These are phyloP conservation scores for Komagataella mondaviorum DNA, from an alignment of 805 yeast genomes.

Conservation along the genomic window DNA sequence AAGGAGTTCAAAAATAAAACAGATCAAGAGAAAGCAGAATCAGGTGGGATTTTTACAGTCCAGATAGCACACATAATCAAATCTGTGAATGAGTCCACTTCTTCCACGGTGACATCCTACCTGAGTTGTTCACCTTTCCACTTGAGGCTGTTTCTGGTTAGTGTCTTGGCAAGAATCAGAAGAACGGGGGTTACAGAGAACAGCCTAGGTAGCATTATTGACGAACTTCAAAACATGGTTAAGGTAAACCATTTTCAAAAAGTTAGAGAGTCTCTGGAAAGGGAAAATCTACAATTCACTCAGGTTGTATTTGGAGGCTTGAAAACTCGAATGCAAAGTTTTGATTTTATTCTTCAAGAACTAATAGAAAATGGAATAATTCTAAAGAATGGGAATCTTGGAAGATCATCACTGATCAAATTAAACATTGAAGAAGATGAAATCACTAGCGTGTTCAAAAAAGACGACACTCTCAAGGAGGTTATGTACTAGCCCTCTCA, in stretches of 20 bases:
- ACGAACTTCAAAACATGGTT: slow-evolving; percentile 44
- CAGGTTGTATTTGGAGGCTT: slow-evolving; percentile 13
- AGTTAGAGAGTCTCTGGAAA: slow-evolving; percentile 10
- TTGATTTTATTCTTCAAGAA: slow-evolving; percentile 49
- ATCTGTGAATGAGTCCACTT: slow-evolving; percentile 70
- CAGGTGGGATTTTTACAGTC: slow-evolving; percentile 35
- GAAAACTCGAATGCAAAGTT: slow-evolving; percentile 38
- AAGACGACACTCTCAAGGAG: slow-evolving; percentile 33
- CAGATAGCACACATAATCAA: slow-evolving; percentile 61
- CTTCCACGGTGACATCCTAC: slow-evolving; percentile 55
- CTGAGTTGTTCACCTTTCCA: slow-evolving; percentile 50
- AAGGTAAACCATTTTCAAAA: slow-evolving; percentile 15
- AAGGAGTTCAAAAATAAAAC: slow-evolving; percentile 29
- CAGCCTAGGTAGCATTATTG: slow-evolving; percentile 62
- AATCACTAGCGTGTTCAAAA: slow-evolving; percentile 41
- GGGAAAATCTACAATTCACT: slow-evolving; percentile 11
- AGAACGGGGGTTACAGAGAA: slow-evolving; percentile 63
- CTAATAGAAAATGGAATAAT: slow-evolving; percentile 71
- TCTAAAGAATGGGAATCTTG: slow-evolving; percentile 48
- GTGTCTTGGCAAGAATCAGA: slow-evolving; percentile 47
- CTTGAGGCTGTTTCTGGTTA: slow-evolving; percentile 60
- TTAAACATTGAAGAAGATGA: slow-evolving; percentile 65
- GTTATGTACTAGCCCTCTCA: slow-evolving; percentile 2
- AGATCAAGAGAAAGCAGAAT: slow-evolving; percentile 15
- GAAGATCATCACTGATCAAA: slow-evolving; percentile 58